phyloP scores from a whole-genome alignment of 192 early-diverging fungal species.

The Chytriomyces confervae region DNA sequence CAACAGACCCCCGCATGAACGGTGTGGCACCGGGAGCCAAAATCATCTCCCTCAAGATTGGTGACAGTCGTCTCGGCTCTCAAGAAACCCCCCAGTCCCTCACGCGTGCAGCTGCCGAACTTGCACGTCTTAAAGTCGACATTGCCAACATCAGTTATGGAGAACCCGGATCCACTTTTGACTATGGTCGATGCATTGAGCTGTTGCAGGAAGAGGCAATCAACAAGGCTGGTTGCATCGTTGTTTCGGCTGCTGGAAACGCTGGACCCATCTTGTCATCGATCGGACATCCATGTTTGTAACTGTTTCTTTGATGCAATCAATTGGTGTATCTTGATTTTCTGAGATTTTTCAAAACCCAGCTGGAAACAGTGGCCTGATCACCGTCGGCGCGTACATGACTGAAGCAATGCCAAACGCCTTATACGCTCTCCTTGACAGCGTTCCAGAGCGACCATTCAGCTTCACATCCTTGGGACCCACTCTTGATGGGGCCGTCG shows the following conservation, averaged over 20 bases:
- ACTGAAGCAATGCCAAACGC: conserved; percentile 83
- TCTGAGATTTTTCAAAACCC: background rate
- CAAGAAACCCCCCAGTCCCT: conserved; percentile 87
- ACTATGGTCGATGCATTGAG: conserved; percentile 82
- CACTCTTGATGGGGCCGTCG: conserved; percentile 80
- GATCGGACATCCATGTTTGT: conserved; percentile 83
- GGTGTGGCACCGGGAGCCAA: conserved; percentile 97
- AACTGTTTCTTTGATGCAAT: conserved; percentile 31
- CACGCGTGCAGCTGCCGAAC: conserved; percentile 78
- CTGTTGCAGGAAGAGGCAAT: conserved; percentile 82
- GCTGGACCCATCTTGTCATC: conserved; percentile 89
- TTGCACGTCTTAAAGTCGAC: conserved; percentile 49
- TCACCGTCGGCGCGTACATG: conserved; percentile 92
- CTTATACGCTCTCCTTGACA: conserved; percentile 83
- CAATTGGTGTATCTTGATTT: too few relatives aligned
- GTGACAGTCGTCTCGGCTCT: conserved; percentile 71
- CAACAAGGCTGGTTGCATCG: conserved; percentile 79
- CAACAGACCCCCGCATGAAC: conserved; percentile 75
- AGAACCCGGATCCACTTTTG: conserved; percentile 46
- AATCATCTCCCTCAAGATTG: conserved; percentile 92
- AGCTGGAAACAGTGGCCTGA: conserved; percentile 61
- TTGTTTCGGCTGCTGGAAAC: conserved; percentile 91
- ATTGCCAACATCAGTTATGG: conserved; percentile 53
- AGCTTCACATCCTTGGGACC: conserved; percentile 94
- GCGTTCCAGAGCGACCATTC: conserved; percentile 77